Conservation (phyloP, 129 eudicot species). For the carrot (Daucus carota) region DNA sequence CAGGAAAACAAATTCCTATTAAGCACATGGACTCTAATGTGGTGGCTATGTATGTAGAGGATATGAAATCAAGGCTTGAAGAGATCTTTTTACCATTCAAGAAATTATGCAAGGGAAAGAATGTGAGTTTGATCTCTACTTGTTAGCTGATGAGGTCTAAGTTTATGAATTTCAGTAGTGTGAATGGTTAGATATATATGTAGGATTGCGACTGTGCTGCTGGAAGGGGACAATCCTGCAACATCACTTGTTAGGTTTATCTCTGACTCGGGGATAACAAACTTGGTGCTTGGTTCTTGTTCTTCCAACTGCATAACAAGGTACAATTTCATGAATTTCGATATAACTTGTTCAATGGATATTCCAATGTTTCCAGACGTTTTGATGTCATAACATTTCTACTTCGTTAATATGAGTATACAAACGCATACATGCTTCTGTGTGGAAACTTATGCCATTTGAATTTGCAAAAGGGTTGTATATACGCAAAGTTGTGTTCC, state of each 20-base stretch:
- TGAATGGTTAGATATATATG: no score
- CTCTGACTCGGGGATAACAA: conserved; percentile 36
- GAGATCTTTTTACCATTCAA: conserved; percentile 49
- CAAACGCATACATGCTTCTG: no score
- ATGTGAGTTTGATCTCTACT: conserved; percentile 29
- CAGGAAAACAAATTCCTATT: conserved; percentile 65
- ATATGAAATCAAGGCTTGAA: conserved; percentile 41
- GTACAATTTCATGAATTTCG: no score
- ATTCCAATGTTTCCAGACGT: no score
- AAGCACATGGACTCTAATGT: conserved; percentile 56
- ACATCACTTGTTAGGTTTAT: conserved; percentile 52
- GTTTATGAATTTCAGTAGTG: no score
- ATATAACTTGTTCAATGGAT: no score
- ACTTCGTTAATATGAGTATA: no score
- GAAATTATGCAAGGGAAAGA: conserved; percentile 35
- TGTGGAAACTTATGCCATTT: no score
- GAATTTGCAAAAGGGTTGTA: no score
- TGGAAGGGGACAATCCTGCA: conserved; percentile 73
- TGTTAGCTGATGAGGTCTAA: no score
- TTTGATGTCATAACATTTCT: no score
- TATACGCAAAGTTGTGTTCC: no score
- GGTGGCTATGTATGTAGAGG: conserved; percentile 64
- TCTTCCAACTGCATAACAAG: conserved; percentile 52
- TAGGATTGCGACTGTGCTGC: conserved; percentile 65
- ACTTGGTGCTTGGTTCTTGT: conserved; percentile 81